Percentiles rank a stretch among this genome's conserved stretches.
Evolutionary conservation across 768 basidiomycete species (phyloP).

Genomic region (Hebeloma cylindrosporum): DNA sequence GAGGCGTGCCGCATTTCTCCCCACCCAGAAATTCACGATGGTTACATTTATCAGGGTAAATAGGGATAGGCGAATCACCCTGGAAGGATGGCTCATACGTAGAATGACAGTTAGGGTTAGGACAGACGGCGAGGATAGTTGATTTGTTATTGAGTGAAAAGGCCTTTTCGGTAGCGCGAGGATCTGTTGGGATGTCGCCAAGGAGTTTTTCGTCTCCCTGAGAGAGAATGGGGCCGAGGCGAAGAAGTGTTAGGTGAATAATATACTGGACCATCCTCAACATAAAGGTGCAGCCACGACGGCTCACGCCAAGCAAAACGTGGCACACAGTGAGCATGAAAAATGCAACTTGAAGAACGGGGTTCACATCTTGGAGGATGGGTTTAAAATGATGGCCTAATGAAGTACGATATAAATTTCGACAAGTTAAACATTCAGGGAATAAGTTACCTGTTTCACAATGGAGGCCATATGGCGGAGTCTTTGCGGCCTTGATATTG

Average conservation of each 20-base stretch:
- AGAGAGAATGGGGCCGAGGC: background rate
- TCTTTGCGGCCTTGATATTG: background rate
- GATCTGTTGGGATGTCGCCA: background rate
- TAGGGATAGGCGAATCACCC: conserved; percentile 4
- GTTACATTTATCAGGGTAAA: conserved; percentile 15
- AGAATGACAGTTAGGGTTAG: conserved; percentile 14
- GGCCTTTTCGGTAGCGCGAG: background rate
- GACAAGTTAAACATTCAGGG: background rate
- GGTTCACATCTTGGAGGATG: conserved; percentile 6
- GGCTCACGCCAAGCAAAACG: conserved; percentile 7
- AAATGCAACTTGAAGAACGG: conserved; percentile 9
- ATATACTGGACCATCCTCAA: conserved; percentile 14
- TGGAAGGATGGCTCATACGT: conserved; percentile 15
- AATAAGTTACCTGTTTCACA: conserved; percentile 1
- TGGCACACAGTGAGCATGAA: conserved; percentile 13
- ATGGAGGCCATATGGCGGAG: background rate
- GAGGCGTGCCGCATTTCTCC: conserved; percentile 6
- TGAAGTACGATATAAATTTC: background rate
- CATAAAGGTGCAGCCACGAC: conserved; percentile 10
- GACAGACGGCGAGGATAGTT: conserved; percentile 18
- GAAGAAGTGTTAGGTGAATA: conserved; percentile 5
- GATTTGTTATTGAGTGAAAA: conserved; percentile 7
- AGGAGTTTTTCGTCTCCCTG: background rate
- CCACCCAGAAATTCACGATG: conserved; percentile 6
- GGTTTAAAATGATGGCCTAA: conserved; percentile 13